These are phyloP conservation scores for Hygrophoropsis aurantiaca DNA, from an alignment of 768 basidiomycete genomes.

Conservation along the genomic window DNA sequence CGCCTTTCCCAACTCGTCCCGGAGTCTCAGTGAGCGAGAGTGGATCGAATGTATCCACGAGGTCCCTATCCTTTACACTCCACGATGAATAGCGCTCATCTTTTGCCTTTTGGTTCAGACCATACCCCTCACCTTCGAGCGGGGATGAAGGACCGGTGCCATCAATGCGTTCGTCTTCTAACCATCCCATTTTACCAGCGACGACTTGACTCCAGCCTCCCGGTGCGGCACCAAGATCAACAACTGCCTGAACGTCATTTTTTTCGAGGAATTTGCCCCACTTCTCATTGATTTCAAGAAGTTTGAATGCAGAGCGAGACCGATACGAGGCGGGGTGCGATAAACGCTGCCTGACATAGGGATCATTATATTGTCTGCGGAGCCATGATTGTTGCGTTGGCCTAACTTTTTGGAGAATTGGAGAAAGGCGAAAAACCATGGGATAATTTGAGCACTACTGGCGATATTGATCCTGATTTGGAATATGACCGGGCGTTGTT, in stretches of 20 bases:
- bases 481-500: background rate
- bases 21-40: background rate
- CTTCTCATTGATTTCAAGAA: constrained; percentile 70
- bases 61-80: constrained; percentile 23
- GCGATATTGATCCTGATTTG: background rate
- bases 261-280: constrained; percentile 52
- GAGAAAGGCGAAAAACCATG: constrained; percentile 38
- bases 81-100: constrained; percentile 5
- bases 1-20: constrained; percentile 18
- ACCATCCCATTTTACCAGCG: constrained; percentile 59
- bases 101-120: background rate
- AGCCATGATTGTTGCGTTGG: constrained; percentile 64
- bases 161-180: constrained; percentile 7
- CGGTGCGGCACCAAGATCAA: constrained; percentile 91
- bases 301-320: constrained; percentile 90
- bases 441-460: constrained; percentile 7
- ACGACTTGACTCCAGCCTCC: constrained; percentile 95
- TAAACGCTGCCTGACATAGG: constrained; percentile 62
- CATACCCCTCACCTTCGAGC: background rate
- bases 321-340: constrained; percentile 54
- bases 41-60: background rate
- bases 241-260: constrained; percentile 57
- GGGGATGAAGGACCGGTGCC: background rate
- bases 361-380: constrained; percentile 66
- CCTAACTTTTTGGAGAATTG: constrained; percentile 26